These are phyloP conservation scores for Pseudogymnoascus sp. DNA, from an alignment of 2,329 filamentous ascomycete species.

Conservation along the genomic window DNA sequence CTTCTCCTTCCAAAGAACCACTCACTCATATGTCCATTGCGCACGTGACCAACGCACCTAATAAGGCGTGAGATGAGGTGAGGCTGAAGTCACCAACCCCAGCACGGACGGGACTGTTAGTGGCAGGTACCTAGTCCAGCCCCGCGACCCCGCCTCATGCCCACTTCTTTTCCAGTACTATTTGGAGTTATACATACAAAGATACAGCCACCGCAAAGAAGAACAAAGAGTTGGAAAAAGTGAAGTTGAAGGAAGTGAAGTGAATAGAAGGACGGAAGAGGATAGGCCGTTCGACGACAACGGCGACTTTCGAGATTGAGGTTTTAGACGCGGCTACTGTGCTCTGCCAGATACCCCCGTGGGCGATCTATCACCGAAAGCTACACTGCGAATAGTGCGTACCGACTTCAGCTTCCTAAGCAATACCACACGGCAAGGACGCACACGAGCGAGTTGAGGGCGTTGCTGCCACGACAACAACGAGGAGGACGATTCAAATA, in stretches of 20 bases:
- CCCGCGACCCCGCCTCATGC: conserved; percentile 4
- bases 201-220: neutral
- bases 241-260: neutral
- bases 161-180: conserved; percentile 1
- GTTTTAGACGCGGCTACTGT: neutral
- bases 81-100: neutral
- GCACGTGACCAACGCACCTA: neutral
- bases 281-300: neutral
- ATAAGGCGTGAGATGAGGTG: conserved; percentile 5
- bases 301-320: neutral
- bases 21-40: neutral
- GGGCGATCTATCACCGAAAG: neutral
- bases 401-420: neutral
- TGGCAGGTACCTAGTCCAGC: conserved; percentile 4
- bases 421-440: neutral
- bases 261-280: neutral
- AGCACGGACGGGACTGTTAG: conserved; percentile 1
- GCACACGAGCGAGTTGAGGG: neutral
- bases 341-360: neutral
- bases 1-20: neutral
- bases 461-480: neutral
- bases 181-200: neutral
- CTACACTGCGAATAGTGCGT: neutral
- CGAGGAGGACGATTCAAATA: neutral
- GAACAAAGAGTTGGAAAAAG: neutral